A percentile compares a stretch with the other conserved stretches of the same genome.
Evolutionary conservation across 2,329 filamentous ascomycete genomes (phyloP).

Genomic region (Trichoderma sp.): DNA sequence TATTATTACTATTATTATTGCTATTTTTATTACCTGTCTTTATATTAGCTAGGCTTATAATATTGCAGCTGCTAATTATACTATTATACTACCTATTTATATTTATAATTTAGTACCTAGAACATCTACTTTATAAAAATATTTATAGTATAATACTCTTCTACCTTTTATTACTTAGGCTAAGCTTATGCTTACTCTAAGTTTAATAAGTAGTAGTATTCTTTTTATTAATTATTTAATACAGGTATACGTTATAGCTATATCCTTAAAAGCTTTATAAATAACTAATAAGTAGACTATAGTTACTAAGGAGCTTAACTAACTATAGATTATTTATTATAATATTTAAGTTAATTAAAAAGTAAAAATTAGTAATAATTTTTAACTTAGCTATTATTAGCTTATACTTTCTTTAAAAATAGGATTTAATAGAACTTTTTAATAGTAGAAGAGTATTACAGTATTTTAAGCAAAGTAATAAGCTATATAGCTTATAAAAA

Average conservation of each 20-base stretch:
- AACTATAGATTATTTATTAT: background rate
- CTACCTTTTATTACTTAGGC: background rate
- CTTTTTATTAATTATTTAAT: background rate
- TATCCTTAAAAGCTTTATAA: background rate
- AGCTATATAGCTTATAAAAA: background rate
- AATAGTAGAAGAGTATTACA: background rate
- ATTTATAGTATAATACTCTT: background rate
- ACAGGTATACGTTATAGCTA: background rate
- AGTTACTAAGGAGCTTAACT: background rate
- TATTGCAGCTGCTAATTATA: background rate
- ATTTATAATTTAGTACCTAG: background rate
- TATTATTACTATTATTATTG: background rate
- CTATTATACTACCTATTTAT: background rate
- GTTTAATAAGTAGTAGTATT: background rate
- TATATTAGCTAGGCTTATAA: background rate
- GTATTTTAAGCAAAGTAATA: background rate
- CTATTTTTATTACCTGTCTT: background rate
- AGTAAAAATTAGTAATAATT: background rate
- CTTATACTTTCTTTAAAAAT: background rate
- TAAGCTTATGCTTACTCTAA: background rate
- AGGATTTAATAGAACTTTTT: background rate
- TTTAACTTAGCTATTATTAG: background rate
- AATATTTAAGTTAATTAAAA: background rate
- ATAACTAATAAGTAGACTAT: background rate
- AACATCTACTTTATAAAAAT: background rate